Base-by-base conservation (phyloP, 2,329 filamentous ascomycete species). In the Metarhizium sp. region DNA sequence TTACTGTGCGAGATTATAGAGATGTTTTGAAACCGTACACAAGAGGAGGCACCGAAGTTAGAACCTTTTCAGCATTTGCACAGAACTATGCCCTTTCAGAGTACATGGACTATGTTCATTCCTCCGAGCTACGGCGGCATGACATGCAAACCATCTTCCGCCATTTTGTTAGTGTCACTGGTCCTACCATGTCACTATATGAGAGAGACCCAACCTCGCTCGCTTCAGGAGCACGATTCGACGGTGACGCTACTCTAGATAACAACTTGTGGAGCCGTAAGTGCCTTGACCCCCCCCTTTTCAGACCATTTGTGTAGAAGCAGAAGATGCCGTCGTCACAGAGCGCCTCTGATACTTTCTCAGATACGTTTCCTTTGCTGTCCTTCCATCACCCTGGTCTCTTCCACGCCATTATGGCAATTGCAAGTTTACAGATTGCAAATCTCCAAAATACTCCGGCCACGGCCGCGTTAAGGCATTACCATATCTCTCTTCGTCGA, bases 101-200 rank as follows among this genome's bases (percentile, higher is more conserved):
- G 2, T 91, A 92, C 62, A 77, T 78, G 45, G 86, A 87, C 5
- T 82, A 82, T 1, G 78, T 82, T 4, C 72, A 78, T 25, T 82
- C 81, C 36, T 86, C 86, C 43, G 92, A 94, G 36, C 74, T 96
- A 32, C 88, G 85, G 61, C 90, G 96, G 60, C 80, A 84, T 2
- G 85, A 87, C 59, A 92, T 90, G 11, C 86, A 90, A 14, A 81
- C 86, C 34, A 85, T 96, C 6, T 97, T 97, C 68, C 87, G 87
- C 68, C 91, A 97, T 70, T 97, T 96, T 68, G 84, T 97, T 50
- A 87, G 90, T 61, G 87, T 94, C 6, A 95, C 91, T 2, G 92
- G 87, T 0, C 89, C 91, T 1, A 88, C 83, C 60, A 82, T 97
- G 66, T 95, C 92, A 1, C 79, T 95, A 32, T 96, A 90, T 66